Base-by-base conservation (phyloP, 495 filamentous ascomycete genomes). In the Neurospora sp. region DNA sequence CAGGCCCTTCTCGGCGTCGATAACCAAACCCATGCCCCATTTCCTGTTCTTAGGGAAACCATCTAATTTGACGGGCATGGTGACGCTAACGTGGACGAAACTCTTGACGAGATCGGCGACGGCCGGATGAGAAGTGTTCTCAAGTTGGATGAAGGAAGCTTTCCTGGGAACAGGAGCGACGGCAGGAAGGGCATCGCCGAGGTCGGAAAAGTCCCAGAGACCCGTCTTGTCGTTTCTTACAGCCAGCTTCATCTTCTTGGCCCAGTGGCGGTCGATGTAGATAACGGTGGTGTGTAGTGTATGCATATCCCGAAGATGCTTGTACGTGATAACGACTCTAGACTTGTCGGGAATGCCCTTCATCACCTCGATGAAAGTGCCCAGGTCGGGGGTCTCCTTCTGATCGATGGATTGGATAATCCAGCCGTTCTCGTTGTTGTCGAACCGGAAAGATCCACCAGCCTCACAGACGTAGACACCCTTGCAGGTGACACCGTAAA, bases 401-500 rank as follows among this genome's bases (percentile, higher is more conserved):
- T 97, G 91, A 80, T 98, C 94, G 18, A 99, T 87, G 18, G 85
- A 85, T 79, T 97, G 92, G 65, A 99, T 91, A 69, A 99, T 87
- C 94, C 95, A 98, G 7, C 96, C 96, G 41, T 91, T 93, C 71
- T 97, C 89, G 18, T 92, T 91, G 76, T 90, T 92, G 76, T 99
- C 96, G 70, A 98, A 92, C 69, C 93, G 90, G 84, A 98, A 99
- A 6, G 95, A 97, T 10, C 96, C 96, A 9, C 94, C 92, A 3
- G 96, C 92, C 80, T 99, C 96, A 78, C 94, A 98, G 65, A 97
- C 91, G 79, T 92, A 99, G 20, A 99, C 96, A 41, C 96, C 93
- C 77, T 93, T 92, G 73, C 91, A 91, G 4, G 96, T 88, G 53
- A 99, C 94, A 40, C 94, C 96, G 79, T 98, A 98, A 3, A 97